Evolutionary conservation across 345 rosid species (phyloP), one percentile per base, ranked within the genome.

Genomic region (Combretum micranthum): DNA sequence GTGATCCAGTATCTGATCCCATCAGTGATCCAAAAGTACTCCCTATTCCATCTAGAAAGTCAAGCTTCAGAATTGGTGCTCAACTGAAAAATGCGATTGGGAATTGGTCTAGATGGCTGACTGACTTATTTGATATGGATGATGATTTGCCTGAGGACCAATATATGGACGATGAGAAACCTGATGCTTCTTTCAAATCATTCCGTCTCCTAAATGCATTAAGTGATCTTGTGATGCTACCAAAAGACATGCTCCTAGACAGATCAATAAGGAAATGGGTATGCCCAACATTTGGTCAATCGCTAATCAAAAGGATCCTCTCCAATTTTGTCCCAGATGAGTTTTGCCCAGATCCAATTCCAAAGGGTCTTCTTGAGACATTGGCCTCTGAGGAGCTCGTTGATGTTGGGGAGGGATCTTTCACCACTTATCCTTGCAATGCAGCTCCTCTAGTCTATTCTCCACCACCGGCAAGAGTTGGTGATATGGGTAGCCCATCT

Each of bases 151-250:
- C 55, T 42, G 83, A 59, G 53, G 71, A 56, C 59, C 62, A 64
- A 22, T 39, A 52, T 16, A 69, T 69, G 53, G 80, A 64, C 43
- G 54, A 63, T 52, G 64, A 67, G 17, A 52, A 63, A 57, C 66
- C 47, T 39, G 84, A 80, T 20, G 51, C 69, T 19, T 74, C 86
- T 22, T 84, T 84, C 63, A 84, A 86, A 69, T 62, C 87, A 55
- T 92, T 92, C 75, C 72, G 67, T 72, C 95, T 92, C 58, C 88
- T 92, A n/a, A 78, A 86, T 70, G 93, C 95, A 3, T 70, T 88
- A 70, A 92, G 97, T 66, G 96, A 88, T 77, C 93, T 92, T 42
- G 81, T 86, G 97, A 92, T 92, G 98, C 95, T 92, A 69, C 97
- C 98, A 19, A 88, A 88, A 70, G 97, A 84, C 66, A 72, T 86